These are phyloP conservation scores for Prinsepia uniflora DNA, from an alignment of 306 rosid species.

Conservation along the genomic window DNA sequence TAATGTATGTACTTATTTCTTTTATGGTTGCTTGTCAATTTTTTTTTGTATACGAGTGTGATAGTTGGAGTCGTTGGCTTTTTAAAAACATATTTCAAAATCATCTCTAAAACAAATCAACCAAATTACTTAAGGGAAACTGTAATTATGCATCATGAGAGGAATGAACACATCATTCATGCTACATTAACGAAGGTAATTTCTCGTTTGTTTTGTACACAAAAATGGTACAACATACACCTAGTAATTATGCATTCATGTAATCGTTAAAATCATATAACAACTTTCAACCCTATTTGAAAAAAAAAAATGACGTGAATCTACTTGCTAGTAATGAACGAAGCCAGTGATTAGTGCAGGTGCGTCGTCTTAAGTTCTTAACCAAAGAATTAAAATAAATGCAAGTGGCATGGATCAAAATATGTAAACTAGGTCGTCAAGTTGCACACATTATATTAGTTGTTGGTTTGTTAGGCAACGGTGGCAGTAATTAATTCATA, in stretches of 20 bases:
- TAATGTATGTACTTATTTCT: too few relatives aligned
- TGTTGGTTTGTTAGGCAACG: background rate
- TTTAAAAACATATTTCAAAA: too few relatives aligned
- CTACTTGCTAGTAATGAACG: background rate
- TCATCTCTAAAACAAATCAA: too few relatives aligned
- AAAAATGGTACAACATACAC: background rate
- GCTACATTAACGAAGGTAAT: too few relatives aligned
- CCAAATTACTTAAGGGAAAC: too few relatives aligned
- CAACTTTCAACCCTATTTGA: too few relatives aligned
- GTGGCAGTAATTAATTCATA: background rate
- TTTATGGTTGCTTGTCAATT: too few relatives aligned
- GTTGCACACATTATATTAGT: background rate
- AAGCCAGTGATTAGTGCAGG: background rate
- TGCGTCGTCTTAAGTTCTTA: background rate
- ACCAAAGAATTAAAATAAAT: background rate
- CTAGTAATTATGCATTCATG: background rate
- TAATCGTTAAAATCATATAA: too few relatives aligned
- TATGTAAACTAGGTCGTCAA: background rate
- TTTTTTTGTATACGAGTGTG: too few relatives aligned
- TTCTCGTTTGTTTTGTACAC: background rate
- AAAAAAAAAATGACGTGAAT: background rate
- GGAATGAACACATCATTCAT: too few relatives aligned
- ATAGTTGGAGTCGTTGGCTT: too few relatives aligned
- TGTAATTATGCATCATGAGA: too few relatives aligned
- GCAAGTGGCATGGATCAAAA: background rate